Base-by-base conservation (phyloP, 495 filamentous ascomycete species). In the Penicillium robsamsonii region DNA sequence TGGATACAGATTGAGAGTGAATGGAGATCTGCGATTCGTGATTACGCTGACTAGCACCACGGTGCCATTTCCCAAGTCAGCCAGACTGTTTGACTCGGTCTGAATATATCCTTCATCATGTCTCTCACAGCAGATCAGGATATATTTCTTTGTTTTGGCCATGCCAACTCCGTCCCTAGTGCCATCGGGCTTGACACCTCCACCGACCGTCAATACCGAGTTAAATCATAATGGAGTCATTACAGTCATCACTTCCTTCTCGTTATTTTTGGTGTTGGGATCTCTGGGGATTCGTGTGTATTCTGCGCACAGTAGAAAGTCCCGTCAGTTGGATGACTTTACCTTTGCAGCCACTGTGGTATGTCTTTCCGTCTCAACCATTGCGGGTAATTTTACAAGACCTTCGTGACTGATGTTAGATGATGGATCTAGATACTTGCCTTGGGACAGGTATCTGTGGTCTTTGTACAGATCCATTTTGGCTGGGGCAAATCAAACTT, bases 191-290 rank as follows among this genome's bases (percentile, higher is more conserved):
- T 42, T 67, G 2, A 58, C 46, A 17, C 59, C 64, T 22, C 64
- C 67, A 20, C 53, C 65, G 31, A 63, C 64, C 0, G 53, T 58
- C n/a, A 56, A 69, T 20, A 67, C 60, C 30, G 58, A 63, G 10
- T 17, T 53, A 35, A 59, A 67, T 13, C 61, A 69, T 40, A 69
- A 62, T 22, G 64, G 62, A 1, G 45, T 69, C 12, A 54, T 69
- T 33, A 58, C 60, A 7, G 51, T 69, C 6, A 54, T 67, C 20
- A 53, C 64, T 2, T 61, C 61, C 0, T 59, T 69, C 3, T 40
- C 60, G 0, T 27, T 69, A 3, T 66, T 69, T n/a, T 20, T 67
- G 5, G 56, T 50, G 4, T 18, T 69, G 11, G 57, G 59, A 1
- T 63, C 64, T 20, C 46, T 67, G 13, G 53, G 46, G 0, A 59